These are phyloP conservation scores for Candida railenensis DNA, from an alignment of 805 yeast species.

Conservation along the genomic window DNA sequence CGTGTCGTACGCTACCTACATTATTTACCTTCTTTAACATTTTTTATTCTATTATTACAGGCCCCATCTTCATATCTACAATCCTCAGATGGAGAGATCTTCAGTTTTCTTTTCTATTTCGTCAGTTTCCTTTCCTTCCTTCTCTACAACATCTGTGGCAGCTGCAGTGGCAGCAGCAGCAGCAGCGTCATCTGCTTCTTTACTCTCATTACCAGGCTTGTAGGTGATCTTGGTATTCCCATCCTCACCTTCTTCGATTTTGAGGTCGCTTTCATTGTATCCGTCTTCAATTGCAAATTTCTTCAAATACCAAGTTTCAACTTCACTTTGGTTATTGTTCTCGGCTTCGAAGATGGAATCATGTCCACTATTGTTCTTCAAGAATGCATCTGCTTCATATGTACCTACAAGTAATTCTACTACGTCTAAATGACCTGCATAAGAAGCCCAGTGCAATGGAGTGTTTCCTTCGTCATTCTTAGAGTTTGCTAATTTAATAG, in stretches of 20 bases:
- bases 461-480: constrained; percentile 86
- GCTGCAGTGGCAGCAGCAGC: constrained; percentile 50
- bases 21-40: too few relatives aligned
- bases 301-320: constrained; percentile 74
- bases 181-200: constrained; percentile 39
- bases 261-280: constrained; percentile 30
- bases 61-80: too few relatives aligned
- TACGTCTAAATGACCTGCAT: constrained; percentile 76
- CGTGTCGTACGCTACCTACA: too few relatives aligned
- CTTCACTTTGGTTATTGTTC: constrained; percentile 66
- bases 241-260: constrained; percentile 40
- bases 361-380: constrained; percentile 71
- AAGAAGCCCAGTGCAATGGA: constrained; percentile 94
- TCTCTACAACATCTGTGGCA: constrained; percentile 44
- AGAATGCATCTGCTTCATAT: constrained; percentile 77
- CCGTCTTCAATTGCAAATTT: constrained; percentile 65
- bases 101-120: constrained; percentile 26
- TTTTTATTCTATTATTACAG: too few relatives aligned
- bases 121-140: constrained; percentile 40
- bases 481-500: constrained; percentile 28
- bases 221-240: constrained; percentile 41
- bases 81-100: constrained; percentile 21
- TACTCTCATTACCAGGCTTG: constrained; percentile 43
- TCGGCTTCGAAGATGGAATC: constrained; percentile 92
- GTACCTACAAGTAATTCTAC: constrained; percentile 71